These are phyloP conservation scores for Turnera subulata DNA, from an alignment of 345 rosid species.

Conservation along the genomic window DNA sequence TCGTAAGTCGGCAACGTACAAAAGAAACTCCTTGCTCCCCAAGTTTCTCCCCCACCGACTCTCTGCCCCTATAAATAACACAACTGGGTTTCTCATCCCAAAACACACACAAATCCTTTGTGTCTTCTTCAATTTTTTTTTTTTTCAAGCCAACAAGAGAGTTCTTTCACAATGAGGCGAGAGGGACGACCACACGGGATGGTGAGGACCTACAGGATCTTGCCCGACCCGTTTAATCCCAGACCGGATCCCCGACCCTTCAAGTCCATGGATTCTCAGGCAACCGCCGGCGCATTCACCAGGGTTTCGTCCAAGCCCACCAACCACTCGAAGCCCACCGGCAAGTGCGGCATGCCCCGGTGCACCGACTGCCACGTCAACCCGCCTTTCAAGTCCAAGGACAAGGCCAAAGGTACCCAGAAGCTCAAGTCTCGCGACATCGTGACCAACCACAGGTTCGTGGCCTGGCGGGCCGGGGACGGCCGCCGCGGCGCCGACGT, in stretches of 20 bases:
- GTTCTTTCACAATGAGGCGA: conserved; percentile 49
- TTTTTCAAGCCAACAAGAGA: conserved; percentile 12
- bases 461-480: conserved; percentile 43
- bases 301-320: conserved; percentile 40
- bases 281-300: too few species aligned
- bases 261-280: too few species aligned
- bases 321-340: conserved; percentile 67
- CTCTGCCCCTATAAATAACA: too few species aligned
- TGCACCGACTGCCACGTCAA: conserved; percentile 42
- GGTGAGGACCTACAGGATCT: conserved; percentile 48
- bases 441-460: conserved; percentile 28
- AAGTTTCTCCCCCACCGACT: too few species aligned
- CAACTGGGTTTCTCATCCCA: too few species aligned
- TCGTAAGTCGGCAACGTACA: too few species aligned
- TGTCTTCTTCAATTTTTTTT: too few species aligned
- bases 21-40: too few species aligned
- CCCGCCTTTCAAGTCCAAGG: conserved; percentile 46
- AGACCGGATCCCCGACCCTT: too few species aligned
- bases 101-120: too few species aligned
- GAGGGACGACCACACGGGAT: conserved; percentile 68
- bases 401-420: conserved; percentile 53
- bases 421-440: conserved; percentile 47
- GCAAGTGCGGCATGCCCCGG: conserved; percentile 42
- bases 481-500: conserved; percentile 23
- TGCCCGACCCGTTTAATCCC: conserved; percentile 49